These are phyloP conservation scores for Aureobasidium sp. DNA, from an alignment of 2,329 filamentous ascomycete species.

Conservation along the genomic window DNA sequence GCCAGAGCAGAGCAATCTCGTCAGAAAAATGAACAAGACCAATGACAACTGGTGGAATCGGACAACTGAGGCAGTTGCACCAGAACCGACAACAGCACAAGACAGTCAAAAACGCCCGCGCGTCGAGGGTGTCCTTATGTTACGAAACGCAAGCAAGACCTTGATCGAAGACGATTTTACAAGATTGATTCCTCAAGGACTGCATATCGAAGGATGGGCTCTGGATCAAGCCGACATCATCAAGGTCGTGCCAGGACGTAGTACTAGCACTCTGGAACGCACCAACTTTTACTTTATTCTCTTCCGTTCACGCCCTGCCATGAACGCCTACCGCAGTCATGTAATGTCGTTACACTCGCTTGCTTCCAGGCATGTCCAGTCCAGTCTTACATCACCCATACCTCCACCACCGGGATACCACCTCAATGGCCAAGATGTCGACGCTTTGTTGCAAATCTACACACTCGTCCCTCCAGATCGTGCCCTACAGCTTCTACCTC, in stretches of 20 bases:
- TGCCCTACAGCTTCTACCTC: conserved; percentile 26
- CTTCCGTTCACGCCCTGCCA: conserved; percentile 55
- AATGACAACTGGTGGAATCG: not conserved
- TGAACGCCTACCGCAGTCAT: conserved; percentile 54
- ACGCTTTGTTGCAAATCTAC: conserved; percentile 39
- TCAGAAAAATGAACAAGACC: not conserved
- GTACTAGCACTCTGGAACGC: conserved; percentile 56
- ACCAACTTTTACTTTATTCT: conserved; percentile 62
- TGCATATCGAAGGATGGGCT: conserved; percentile 60
- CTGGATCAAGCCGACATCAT: conserved; percentile 47
- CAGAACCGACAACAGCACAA: not conserved
- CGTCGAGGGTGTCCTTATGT: conserved; percentile 42
- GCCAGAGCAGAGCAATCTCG: not conserved
- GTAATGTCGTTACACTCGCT: conserved; percentile 46
- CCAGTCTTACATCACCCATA: conserved; percentile 36
- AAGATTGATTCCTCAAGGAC: conserved; percentile 55
- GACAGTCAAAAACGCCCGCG: not conserved
- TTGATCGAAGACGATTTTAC: conserved; percentile 64
- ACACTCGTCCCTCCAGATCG: conserved; percentile 39
- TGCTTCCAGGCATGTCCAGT: conserved; percentile 36
- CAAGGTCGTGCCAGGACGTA: conserved; percentile 56
- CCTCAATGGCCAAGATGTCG: conserved; percentile 42
- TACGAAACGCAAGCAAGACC: conserved; percentile 52
- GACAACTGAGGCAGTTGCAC: not conserved
- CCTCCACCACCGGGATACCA: conserved; percentile 37